Evolutionary conservation across 352 stramenopile species (phyloP).

Genomic region (Phytophthora niederhauseri): DNA sequence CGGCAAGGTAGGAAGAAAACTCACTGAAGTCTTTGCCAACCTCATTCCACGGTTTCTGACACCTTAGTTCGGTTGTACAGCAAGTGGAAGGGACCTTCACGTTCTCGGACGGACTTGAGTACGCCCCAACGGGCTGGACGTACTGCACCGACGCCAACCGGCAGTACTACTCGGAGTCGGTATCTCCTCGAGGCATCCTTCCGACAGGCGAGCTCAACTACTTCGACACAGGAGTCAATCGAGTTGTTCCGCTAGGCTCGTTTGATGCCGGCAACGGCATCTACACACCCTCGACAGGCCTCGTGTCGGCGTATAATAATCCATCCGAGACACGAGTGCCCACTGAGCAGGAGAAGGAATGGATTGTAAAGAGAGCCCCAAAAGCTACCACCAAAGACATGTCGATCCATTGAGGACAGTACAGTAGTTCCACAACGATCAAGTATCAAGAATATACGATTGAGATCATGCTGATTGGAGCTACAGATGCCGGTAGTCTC

Average conservation of each 20-base stretch:
- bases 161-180: constrained; percentile 72
- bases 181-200: constrained; percentile 57
- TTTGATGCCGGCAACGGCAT: constrained; percentile 84
- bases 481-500: neutral
- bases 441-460: constrained; percentile 13
- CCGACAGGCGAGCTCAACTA: constrained; percentile 71
- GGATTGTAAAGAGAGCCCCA: constrained; percentile 62
- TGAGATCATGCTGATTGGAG: neutral
- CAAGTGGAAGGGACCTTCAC: constrained; percentile 80
- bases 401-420: constrained; percentile 49
- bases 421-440: neutral
- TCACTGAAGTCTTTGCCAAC: neutral
- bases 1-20: constrained; percentile 54
- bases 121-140: constrained; percentile 57
- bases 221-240: constrained; percentile 68
- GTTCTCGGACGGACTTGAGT: constrained; percentile 80
- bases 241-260: constrained; percentile 68
- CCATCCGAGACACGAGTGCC: constrained; percentile 56
- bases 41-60: neutral
- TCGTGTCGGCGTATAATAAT: constrained; percentile 60
- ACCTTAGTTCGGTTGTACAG: constrained; percentile 19
- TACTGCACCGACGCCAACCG: constrained; percentile 73
- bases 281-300: constrained; percentile 63
- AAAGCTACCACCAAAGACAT: constrained; percentile 81
- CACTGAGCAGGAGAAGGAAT: constrained; percentile 58